Base-by-base conservation (phyloP, 805 yeast species). In the Kurtzmaniella cleridarum region DNA sequence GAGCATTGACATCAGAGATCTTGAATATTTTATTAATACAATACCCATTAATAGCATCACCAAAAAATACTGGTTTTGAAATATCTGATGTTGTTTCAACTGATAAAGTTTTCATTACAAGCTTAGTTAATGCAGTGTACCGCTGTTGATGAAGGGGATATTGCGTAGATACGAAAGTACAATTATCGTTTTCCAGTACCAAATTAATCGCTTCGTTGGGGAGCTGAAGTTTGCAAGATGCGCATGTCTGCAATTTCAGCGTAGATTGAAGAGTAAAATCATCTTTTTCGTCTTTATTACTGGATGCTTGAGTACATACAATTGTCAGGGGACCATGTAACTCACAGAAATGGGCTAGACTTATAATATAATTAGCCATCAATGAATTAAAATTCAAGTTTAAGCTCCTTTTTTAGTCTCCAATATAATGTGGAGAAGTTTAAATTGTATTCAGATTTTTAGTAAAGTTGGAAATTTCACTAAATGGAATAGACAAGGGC, bases 261-360 rank as follows among this genome's bases (percentile, higher is more conserved):
- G 66, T 30, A 69, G 69, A 52, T 36, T 73, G 65, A 27, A 73
- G 55, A 8, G 62, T 39, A 31, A 61, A 45, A 30, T 53, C 52
- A 18, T 54, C 45, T 5, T 50, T 36, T n/a, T 45, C 38, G 9
- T 46, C 50, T 2, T 41, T 43, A 20, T 8, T 8, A 1, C 54
- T 39, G 2, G 57, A 51, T 18, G 55, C 47, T 47, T 80, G 86
- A 0, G 89, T 80, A 45, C 85, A 81, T 53, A 80, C 58, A 1
- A 84, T 64, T 30, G 79, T 73, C 10, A 79, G 66, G 0, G 91
- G 90, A 0, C 91, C 91, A 53, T 84, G 90, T 16, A 78, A 71
- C 57, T 84, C 91, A 56, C 91, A 84, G 56, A 84, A 84, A 53
- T 84, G 91, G 0, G 87, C 81, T 35, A 84, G 54, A 15, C 84